Conservation (phyloP, 2,329 filamentous ascomycete species). For the Hirsutella minnesotensis region DNA sequence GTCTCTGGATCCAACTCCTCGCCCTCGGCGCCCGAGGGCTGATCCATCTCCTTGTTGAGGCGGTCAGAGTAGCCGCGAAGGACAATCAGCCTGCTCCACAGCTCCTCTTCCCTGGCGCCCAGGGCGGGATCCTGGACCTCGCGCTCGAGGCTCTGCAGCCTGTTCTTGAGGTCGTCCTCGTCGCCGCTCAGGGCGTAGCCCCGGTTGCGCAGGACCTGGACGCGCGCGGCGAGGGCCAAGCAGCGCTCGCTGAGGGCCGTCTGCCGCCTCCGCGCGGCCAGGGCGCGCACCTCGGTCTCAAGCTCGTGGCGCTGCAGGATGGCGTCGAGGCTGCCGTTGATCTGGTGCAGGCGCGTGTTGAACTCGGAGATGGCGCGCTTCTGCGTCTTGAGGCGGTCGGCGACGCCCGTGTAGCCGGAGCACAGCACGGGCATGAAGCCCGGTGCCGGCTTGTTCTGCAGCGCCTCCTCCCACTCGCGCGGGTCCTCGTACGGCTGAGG, state of each 20-base stretch:
- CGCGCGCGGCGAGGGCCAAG: conserved; percentile 62
- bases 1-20: conserved; percentile 57
- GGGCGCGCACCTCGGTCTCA: conserved; percentile 59
- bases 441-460: conserved; percentile 65
- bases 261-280: conserved; percentile 62
- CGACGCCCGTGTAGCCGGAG: conserved; percentile 60
- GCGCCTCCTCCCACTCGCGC: conserved; percentile 72
- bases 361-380: conserved; percentile 56
- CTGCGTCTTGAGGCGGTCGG: conserved; percentile 61
- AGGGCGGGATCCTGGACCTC: conserved; percentile 63
- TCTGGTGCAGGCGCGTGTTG: conserved; percentile 63
- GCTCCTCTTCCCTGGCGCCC: conserved; percentile 66
- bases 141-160: conserved; percentile 57
- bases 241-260: conserved; percentile 61
- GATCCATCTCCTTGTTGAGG: conserved; percentile 63
- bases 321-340: conserved; percentile 61
- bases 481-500: conserved; percentile 60
- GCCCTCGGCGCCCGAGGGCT: conserved; percentile 43
- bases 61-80: conserved; percentile 61
- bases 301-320: conserved; percentile 70
- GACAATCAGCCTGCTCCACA: conserved; percentile 72
- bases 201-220: conserved; percentile 69
- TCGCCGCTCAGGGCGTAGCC: conserved; percentile 71
- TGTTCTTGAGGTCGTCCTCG: conserved; percentile 67
- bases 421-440: conserved; percentile 69